Conservation (phyloP, 768 basidiomycete genomes). For the Pleurotus platypus region DNA sequence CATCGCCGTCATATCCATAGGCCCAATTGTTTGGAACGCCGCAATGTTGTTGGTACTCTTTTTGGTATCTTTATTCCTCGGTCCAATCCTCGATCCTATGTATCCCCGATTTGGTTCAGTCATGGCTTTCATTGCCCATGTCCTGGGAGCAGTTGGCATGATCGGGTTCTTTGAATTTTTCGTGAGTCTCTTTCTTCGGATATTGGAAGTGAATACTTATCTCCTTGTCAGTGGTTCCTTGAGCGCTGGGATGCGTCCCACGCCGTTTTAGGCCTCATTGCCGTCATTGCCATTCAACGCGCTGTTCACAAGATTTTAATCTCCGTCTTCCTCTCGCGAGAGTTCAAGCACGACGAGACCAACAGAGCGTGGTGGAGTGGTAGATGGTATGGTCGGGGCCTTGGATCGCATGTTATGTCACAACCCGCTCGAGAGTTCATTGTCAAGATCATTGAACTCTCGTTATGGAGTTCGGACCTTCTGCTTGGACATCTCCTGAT, state of each 20-base stretch:
- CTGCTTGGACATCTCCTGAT: conserved; percentile 83
- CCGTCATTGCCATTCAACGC: conserved; percentile 89
- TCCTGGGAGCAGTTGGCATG: conserved; percentile 79
- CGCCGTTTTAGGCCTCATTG: conserved; percentile 89
- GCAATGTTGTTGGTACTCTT: conserved; percentile 84
- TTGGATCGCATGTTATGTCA: conserved; percentile 90
- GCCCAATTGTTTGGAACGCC: conserved; percentile 95
- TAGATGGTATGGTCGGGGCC: conserved; percentile 92
- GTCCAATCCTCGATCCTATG: conserved; percentile 81
- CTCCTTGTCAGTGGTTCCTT: conserved; percentile 77
- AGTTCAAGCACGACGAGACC: conserved; percentile 99
- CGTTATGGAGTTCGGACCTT: conserved; percentile 93
- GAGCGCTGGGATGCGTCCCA: conserved; percentile 91
- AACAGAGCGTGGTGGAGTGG: conserved; percentile 99
- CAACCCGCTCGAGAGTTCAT: conserved; percentile 96
- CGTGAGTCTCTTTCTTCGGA: conserved; percentile 40
- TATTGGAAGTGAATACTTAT: conserved; percentile 13
- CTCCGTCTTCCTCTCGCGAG: conserved; percentile 89
- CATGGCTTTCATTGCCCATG: conserved; percentile 89
- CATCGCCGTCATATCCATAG: conserved; percentile 88
- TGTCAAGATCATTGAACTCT: conserved; percentile 97
- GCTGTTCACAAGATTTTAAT: conserved; percentile 93
- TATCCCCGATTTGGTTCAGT: conserved; percentile 89
- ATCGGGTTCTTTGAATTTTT: conserved; percentile 96
- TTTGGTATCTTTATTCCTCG: conserved; percentile 87